Evolutionary conservation across 768 basidiomycete genomes (phyloP).

Genomic region (Lactarius tabidus): DNA sequence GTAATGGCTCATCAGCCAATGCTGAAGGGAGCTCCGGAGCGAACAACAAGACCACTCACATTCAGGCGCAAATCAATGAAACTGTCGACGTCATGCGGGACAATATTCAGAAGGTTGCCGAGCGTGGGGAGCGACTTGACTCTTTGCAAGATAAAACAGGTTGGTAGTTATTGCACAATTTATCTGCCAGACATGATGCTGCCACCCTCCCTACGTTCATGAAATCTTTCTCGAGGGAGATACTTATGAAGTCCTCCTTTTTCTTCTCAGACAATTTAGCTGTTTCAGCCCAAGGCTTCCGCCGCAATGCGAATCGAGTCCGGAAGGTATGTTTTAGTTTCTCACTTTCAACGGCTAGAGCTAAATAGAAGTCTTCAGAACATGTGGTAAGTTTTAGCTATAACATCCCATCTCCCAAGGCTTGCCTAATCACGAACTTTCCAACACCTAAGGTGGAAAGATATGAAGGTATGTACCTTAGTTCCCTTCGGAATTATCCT

Average conservation of each 20-base stretch:
- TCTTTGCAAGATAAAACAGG: slow-evolving; percentile 98
- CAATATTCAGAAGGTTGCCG: slow-evolving; percentile 94
- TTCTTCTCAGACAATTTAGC: slow-evolving; percentile 78
- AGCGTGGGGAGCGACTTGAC: slow-evolving; percentile 91
- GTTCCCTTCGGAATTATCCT: slow-evolving; percentile 5
- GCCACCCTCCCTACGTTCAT: neutral
- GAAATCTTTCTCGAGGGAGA: neutral
- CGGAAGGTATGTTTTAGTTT: slow-evolving; percentile 68
- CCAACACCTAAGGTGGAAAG: slow-evolving; percentile 73
- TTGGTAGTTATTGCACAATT: slow-evolving; percentile 38
- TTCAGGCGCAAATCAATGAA: slow-evolving; percentile 96
- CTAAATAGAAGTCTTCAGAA: slow-evolving; percentile 46
- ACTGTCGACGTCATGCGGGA: slow-evolving; percentile 98
- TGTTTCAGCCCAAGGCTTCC: slow-evolving; percentile 98
- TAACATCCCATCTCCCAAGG: neutral
- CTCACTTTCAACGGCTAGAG: slow-evolving; percentile 6
- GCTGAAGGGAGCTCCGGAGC: slow-evolving; percentile 41
- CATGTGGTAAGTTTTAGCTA: slow-evolving; percentile 71
- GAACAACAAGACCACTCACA: slow-evolving; percentile 86
- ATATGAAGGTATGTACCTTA: slow-evolving; percentile 73
- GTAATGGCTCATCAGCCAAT: slow-evolving; percentile 63
- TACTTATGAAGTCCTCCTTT: neutral
- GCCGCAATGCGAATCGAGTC: slow-evolving; percentile 93
- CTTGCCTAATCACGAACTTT: neutral
- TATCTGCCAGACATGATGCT: neutral